A percentile compares a stretch with the other conserved stretches of the same genome.
Evolutionary conservation across 495 filamentous ascomycete species (phyloP).

Genomic region (Penicillium angulare): DNA sequence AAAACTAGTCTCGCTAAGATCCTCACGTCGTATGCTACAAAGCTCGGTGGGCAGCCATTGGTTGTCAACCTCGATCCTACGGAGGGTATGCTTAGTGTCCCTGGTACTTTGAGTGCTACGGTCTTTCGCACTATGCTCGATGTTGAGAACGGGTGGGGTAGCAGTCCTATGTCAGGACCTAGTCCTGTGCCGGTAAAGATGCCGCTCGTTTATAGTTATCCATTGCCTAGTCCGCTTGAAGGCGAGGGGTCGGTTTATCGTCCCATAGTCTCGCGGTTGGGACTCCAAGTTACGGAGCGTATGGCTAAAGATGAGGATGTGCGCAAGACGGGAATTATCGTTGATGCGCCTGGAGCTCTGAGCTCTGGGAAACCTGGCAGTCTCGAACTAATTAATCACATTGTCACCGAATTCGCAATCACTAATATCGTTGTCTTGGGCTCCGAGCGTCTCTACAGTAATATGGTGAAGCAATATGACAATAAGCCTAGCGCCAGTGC

Average conservation of each 20-base stretch:
- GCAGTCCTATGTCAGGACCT: constrained; percentile 84
- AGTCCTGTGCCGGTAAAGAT: constrained; percentile 85
- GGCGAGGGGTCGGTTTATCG: constrained; percentile 71
- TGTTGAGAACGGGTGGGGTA: constrained; percentile 88
- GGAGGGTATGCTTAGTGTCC: constrained; percentile 81
- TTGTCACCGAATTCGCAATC: constrained; percentile 83
- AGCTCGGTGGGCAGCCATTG: constrained; percentile 71
- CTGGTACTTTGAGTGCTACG: constrained; percentile 80
- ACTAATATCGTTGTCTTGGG: constrained; percentile 81
- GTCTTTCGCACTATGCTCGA: constrained; percentile 84
- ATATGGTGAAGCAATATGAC: constrained; percentile 71
- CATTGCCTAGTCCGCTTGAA: constrained; percentile 65
- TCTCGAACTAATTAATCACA: constrained; percentile 76
- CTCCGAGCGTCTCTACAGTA: constrained; percentile 75
- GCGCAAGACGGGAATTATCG: constrained; percentile 71
- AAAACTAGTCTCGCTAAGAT: constrained; percentile 84
- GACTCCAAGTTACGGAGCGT: constrained; percentile 73
- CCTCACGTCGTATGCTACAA: constrained; percentile 77
- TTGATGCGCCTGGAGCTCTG: constrained; percentile 79
- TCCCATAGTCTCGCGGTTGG: constrained; percentile 71
- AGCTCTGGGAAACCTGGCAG: constrained; percentile 56
- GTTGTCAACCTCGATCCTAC: constrained; percentile 84
- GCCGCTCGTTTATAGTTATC: constrained; percentile 90
- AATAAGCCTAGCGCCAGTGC: constrained; percentile 57
- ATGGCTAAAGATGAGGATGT: constrained; percentile 73